Evolutionary conservation across 257 asterid genomes (phyloP).

Genomic region (Petunia axillaris): DNA sequence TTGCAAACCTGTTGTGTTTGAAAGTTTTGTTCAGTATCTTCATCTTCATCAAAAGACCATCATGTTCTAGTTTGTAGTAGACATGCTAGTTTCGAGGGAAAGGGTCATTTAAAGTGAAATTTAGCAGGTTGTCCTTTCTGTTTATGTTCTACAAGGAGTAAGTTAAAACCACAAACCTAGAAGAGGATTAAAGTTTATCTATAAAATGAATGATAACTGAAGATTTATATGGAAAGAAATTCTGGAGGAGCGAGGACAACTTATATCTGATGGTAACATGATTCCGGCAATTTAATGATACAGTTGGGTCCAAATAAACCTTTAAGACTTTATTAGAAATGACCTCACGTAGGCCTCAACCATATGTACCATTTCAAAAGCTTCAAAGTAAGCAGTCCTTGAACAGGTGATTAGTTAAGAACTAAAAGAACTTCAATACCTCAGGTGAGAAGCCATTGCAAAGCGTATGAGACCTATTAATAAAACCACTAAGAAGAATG

Average conservation of each 20-base stretch:
- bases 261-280: neutral
- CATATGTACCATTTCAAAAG: neutral
- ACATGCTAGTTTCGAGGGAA: neutral
- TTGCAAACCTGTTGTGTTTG: constrained; percentile 48
- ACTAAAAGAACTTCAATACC: constrained; percentile 43
- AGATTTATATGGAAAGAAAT: neutral
- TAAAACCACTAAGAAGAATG: constrained; percentile 52
- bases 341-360: neutral
- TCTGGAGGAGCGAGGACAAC: neutral
- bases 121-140: neutral
- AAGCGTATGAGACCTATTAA: constrained; percentile 56
- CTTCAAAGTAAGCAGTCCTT: neutral
- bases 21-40: constrained; percentile 12
- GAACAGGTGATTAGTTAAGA: neutral
- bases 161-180: neutral
- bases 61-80: neutral
- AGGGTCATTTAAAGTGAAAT: neutral
- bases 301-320: neutral
- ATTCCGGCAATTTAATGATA: neutral
- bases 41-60: neutral
- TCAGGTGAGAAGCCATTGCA: constrained; percentile 62
- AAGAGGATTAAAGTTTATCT: neutral
- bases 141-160: neutral
- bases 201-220: neutral
- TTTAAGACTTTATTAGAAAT: neutral